Base-by-base conservation (phyloP, 2,329 filamentous ascomycete genomes). In the Chaetomiaceae sp. region DNA sequence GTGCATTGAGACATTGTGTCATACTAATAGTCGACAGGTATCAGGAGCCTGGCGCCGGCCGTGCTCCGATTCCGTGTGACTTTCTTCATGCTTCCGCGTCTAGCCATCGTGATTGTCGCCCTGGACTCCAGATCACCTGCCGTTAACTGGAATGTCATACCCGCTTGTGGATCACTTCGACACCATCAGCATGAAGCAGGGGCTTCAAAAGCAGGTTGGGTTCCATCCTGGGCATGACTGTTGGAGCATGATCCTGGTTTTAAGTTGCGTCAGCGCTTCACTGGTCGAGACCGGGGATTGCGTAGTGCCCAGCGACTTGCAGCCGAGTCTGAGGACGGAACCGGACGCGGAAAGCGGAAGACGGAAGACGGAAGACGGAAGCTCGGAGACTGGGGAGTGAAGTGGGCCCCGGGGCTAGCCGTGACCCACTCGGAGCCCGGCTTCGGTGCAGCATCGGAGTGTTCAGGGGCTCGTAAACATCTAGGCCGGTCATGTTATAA, bases 291-390 rank as follows among this genome's bases (percentile, higher is more conserved):
- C n/a, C n/a, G n/a, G n/a, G n/a, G n/a, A n/a, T n/a, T n/a, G n/a
- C n/a, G n/a, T n/a, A n/a, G n/a, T n/a, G n/a, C n/a, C n/a, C n/a
- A n/a, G n/a, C n/a, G n/a, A n/a, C n/a, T n/a, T n/a, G n/a, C n/a
- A n/a, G n/a, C n/a, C n/a, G n/a, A n/a, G n/a, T n/a, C n/a, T n/a
- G n/a, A n/a, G n/a, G n/a, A n/a, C n/a, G n/a, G n/a, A n/a, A n/a
- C n/a, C n/a, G n/a, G n/a, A n/a, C n/a, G n/a, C n/a, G n/a, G n/a
- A n/a, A n/a, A n/a, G 41, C 53, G 50, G 53, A 53, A 42, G 34
- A 36, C 51, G 49, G 47, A 53, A 49, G 42, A 45, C 53, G 53
- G 49, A 54, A 53, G 24, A 42, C 45, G 46, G 46, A 48, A 40
- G 45, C 22, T 18, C 29, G 33, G 42, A 33, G 35, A 37, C 22